Evolutionary conservation across 2,329 filamentous ascomycete species (phyloP).

Genomic region (Cercospora beticola): DNA sequence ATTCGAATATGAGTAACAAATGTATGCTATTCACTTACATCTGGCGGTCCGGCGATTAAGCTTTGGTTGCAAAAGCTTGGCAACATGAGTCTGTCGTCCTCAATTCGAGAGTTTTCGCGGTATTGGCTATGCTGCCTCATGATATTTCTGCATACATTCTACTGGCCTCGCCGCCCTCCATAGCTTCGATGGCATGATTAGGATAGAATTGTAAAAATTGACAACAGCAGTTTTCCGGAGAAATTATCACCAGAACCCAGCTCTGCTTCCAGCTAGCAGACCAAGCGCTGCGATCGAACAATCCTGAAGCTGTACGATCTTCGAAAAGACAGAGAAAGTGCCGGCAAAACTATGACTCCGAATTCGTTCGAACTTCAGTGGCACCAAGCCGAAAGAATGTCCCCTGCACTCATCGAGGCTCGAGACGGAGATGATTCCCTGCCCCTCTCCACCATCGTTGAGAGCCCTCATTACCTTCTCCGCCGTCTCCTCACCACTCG

Average conservation of each 20-base stretch:
- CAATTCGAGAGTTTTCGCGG: neutral
- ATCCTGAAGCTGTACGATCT: neutral
- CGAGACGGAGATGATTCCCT: neutral
- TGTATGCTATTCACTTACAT: neutral
- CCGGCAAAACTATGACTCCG: neutral
- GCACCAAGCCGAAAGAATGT: neutral
- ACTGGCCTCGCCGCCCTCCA: neutral
- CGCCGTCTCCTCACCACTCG: neutral
- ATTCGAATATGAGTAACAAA: neutral
- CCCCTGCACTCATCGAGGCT: neutral
- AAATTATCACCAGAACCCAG: neutral
- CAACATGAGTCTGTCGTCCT: neutral
- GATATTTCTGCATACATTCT: neutral
- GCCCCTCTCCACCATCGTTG: neutral
- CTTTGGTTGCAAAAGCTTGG: neutral
- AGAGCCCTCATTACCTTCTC: neutral
- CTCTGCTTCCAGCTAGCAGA: neutral
- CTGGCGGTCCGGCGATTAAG: neutral
- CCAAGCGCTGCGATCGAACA: neutral
- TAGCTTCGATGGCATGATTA: neutral
- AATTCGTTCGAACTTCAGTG: neutral
- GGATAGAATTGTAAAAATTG: neutral
- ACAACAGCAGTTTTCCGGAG: neutral
- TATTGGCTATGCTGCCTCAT: neutral
- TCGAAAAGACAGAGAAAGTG: neutral